These are phyloP conservation scores for Wickerhamomyces ciferrii DNA, from an alignment of 805 yeast genomes.

Conservation along the genomic window DNA sequence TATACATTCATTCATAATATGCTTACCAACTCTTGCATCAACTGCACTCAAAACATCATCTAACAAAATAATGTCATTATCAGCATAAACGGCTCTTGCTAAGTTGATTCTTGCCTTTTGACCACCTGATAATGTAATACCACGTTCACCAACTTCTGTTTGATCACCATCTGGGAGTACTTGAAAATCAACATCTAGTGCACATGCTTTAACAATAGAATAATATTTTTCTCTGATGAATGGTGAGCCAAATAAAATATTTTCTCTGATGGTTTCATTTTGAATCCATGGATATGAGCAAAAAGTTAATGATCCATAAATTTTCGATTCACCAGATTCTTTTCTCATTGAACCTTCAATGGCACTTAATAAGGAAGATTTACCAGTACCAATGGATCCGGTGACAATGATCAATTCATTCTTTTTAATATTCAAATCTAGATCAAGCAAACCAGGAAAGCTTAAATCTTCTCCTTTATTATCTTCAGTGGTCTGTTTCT, in stretches of 20 bases:
- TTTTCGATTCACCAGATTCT: conserved; percentile 42
- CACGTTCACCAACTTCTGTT: conserved; percentile 83
- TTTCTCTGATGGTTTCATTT: conserved; percentile 72
- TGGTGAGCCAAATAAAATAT: conserved; percentile 62
- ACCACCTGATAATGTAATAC: conserved; percentile 84
- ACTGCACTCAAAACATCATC: conserved; percentile 86
- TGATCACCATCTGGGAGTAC: conserved; percentile 68
- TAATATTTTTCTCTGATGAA: conserved; percentile 47
- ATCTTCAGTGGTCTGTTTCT: not conserved
- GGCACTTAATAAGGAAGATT: conserved; percentile 66
- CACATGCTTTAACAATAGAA: conserved; percentile 57
- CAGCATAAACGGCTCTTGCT: conserved; percentile 75
- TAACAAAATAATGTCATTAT: conserved; percentile 58
- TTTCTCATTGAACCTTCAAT: conserved; percentile 67
- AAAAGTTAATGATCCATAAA: conserved; percentile 46
- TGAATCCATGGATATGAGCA: conserved; percentile 82
- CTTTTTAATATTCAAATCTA: conserved; percentile 47
- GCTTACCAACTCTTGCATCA: conserved; percentile 82
- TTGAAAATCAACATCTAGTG: conserved; percentile 58
- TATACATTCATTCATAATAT: conserved; percentile 66
- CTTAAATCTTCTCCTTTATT: conserved; percentile 13
- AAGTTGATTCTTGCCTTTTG: conserved; percentile 79
- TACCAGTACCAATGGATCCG: conserved; percentile 82
- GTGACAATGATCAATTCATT: conserved; percentile 74
- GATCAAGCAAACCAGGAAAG: conserved; percentile 36